Evolutionary conservation across 108 stramenopile genomes (phyloP).

Genomic region (Skeletonema grethae): DNA sequence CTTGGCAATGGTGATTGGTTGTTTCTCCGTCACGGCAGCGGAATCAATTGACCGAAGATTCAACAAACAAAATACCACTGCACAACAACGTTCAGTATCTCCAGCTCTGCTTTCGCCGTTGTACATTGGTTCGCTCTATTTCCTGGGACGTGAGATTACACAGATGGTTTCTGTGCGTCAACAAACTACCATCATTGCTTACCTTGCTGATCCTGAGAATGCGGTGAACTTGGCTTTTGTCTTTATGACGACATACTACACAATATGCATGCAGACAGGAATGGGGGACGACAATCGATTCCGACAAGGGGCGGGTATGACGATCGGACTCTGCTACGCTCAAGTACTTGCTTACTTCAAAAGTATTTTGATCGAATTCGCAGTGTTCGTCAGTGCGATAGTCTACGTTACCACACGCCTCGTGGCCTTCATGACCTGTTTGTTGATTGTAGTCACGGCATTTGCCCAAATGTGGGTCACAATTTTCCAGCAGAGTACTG

Average conservation of each 20-base stretch:
- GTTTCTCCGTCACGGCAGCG: conserved; percentile 34
- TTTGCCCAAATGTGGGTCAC: conserved; percentile 86
- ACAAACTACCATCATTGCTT: conserved; percentile 52
- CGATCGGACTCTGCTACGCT: conserved; percentile 67
- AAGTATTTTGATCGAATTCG: conserved; percentile 77
- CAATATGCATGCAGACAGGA: conserved; percentile 59
- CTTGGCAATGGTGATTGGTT: conserved; percentile 58
- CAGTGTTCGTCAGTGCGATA: conserved; percentile 83
- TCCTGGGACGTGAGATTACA: conserved; percentile 69
- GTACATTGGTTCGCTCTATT: conserved; percentile 69
- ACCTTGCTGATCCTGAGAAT: conserved; percentile 69
- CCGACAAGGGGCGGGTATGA: conserved; percentile 66
- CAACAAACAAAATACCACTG: conserved; percentile 24
- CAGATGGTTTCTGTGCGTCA: conserved; percentile 53
- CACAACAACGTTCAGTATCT: conserved; percentile 1
- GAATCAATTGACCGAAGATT: conserved; percentile 25
- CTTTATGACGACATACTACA: conserved; percentile 63
- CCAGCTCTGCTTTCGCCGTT: conserved; percentile 35
- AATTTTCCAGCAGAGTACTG: conserved; percentile 55
- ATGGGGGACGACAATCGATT: conserved; percentile 48
- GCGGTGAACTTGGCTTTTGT: conserved; percentile 76
- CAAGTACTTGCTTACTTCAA: conserved; percentile 79
- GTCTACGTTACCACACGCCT: conserved; percentile 68
- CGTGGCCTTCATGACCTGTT: conserved; percentile 70
- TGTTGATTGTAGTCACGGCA: conserved; percentile 69